Percentiles rank a stretch among this genome's conserved stretches.
These are phyloP conservation scores for Leccinum fallax DNA, from an alignment of 1,284 basidiomycete species.

Conservation along the genomic window DNA sequence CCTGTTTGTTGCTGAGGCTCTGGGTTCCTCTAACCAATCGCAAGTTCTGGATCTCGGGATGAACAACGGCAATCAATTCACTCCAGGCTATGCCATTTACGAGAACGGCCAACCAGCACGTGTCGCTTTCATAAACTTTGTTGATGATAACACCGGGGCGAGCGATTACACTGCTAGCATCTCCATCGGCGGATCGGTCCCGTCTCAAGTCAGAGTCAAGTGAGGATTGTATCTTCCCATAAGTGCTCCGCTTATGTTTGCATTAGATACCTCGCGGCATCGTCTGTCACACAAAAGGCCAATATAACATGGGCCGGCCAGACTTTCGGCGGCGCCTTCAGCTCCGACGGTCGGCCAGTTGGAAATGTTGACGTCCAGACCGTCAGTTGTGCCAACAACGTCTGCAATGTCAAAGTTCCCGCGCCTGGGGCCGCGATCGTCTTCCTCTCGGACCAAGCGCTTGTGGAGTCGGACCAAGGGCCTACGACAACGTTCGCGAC, in stretches of 20 bases:
- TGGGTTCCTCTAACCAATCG: conserved; percentile 60
- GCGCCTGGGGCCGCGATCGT: conserved; percentile 60
- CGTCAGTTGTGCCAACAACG: conserved; percentile 47
- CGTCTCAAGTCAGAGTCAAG: conserved; percentile 56
- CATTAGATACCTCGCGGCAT: conserved; percentile 52
- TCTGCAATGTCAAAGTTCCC: conserved; percentile 51
- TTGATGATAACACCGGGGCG: conserved; percentile 53
- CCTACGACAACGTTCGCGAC: conserved; percentile 46
- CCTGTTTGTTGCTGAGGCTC: conserved; percentile 65
- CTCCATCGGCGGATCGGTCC: conserved; percentile 46
- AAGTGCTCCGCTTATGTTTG: conserved; percentile 3
- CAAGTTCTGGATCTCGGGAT: conserved; percentile 62
- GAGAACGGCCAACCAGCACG: conserved; percentile 58
- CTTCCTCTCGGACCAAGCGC: conserved; percentile 48
- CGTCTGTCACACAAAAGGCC: conserved; percentile 60
- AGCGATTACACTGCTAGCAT: conserved; percentile 52
- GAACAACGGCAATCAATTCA: conserved; percentile 52
- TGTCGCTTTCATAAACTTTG: conserved; percentile 71
- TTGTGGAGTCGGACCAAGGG: conserved; percentile 37
- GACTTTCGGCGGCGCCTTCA: conserved; percentile 66
- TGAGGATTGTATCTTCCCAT: conserved; percentile 31
- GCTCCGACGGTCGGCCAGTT: conserved; percentile 62
- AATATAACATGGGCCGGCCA: conserved; percentile 77
- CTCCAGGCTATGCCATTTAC: conserved; percentile 76
- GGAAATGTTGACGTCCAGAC: conserved; percentile 50